A percentile compares a stretch with the other conserved stretches of the same genome.
Conservation (phyloP, 1,284 basidiomycete genomes). For the Sanguinoderma infundibulare region DNA sequence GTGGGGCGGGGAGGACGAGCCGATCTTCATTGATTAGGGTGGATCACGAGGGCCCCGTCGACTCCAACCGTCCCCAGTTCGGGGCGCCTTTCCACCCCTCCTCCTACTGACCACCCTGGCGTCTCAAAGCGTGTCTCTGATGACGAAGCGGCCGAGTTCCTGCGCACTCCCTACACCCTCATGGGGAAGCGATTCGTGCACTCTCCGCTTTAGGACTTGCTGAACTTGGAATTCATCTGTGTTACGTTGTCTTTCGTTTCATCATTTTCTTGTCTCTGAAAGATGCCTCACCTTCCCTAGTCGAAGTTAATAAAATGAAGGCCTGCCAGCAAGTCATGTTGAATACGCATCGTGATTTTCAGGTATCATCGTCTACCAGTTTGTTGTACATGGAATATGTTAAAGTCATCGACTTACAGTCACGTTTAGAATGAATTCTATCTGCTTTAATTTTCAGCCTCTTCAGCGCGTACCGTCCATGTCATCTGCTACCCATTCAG, state of each 20-base stretch:
- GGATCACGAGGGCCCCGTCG: neutral
- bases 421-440: no score
- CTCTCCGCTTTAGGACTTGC: neutral
- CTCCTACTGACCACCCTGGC: neutral
- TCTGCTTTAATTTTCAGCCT: neutral
- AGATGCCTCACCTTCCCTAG: no score
- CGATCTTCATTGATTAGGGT: conserved; percentile 14
- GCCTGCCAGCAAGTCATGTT: no score
- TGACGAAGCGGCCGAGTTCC: neutral
- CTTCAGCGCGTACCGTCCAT: neutral
- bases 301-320: no score
- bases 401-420: no score
- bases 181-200: neutral
- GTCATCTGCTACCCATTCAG: neutral
- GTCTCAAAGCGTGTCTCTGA: neutral
- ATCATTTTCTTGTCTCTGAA: no score
- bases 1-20: conserved; percentile 32
- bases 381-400: no score
- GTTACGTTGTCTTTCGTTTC: no score
- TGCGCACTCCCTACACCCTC: neutral
- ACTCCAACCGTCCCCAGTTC: neutral
- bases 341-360: no score
- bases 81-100: neutral
- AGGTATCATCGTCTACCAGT: no score
- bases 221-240: no score